Evolutionary conservation across 495 filamentous ascomycete genomes (phyloP), one percentile per base, ranked within the genome.

Genomic region (Chaetomidium leptoderma): DNA sequence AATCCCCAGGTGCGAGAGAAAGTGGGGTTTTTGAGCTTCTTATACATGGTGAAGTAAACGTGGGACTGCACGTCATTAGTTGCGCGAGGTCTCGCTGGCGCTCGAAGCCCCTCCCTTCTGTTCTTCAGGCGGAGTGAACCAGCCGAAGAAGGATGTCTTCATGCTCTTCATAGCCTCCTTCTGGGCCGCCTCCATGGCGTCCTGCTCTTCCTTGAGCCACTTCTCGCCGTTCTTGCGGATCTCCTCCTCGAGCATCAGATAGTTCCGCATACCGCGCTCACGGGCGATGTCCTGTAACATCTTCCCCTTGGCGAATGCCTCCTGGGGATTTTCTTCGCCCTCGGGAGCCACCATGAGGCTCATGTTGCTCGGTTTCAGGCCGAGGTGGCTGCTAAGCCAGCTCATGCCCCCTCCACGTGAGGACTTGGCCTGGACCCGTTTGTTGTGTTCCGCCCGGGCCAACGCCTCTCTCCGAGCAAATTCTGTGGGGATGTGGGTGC

Each of bases 261-360:
- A 97, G 69, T 90, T 85, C 74, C 86, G 86, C 73, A 90, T 88
- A 24, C 95, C 92, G 36, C 89, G 79, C 75, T 98, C 95, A 35
- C 95, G 84, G 49, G 92, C 87, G 68, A 92, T 84, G 66, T 98
- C 93, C 74, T 88, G 89, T 49, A 95, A 78, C 86, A 96, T 98
- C 83, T 97, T 96, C 29, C 90, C 91, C 74, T 95, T 82, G 36
- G 84, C 84, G 30, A 90, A 81, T 4, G 86, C 89, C 65, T 92
- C 87, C 1, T 81, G 74, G 2, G 86, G 81, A 40, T 74, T 83
- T 59, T 83, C 76, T 56, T 95, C 90, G 33, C 85, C 87, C 42
- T 88, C 81, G 45, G 85, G 68, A 33, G 78, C 67, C 8, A 75
- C 70, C 71, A 78, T 74, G 60, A 78, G 66, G 65, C 66, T 76